phyloP scores from a whole-genome alignment of 2,329 filamentous ascomycete genomes.

The Monascus ruber region DNA sequence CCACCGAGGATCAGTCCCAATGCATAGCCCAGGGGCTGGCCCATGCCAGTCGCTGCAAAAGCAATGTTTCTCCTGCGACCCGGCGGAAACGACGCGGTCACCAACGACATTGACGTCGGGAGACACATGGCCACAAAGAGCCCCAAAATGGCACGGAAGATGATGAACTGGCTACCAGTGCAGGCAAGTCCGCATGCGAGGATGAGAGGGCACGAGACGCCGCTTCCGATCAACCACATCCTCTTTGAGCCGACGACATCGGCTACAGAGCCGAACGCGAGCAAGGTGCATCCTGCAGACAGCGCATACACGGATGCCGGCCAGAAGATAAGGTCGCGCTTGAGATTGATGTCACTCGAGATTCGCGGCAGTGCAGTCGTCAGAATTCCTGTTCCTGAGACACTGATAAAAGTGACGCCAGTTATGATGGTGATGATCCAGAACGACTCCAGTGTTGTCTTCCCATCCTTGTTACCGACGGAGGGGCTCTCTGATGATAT shows the following conservation, averaged over 20 bases:
- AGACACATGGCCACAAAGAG: constrained; percentile 38
- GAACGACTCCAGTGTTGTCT: too few species aligned
- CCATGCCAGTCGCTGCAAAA: constrained; percentile 40
- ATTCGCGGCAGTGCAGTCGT: too few species aligned
- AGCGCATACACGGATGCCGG: too few species aligned
- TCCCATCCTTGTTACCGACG: too few species aligned
- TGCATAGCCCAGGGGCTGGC: constrained; percentile 42
- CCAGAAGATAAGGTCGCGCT: too few species aligned
- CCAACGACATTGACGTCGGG: constrained; percentile 39
- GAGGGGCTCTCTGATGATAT: too few species aligned
- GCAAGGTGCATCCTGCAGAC: constrained; percentile 38
- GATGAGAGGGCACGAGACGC: constrained; percentile 34
- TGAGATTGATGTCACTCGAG: too few species aligned
- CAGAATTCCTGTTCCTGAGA: too few species aligned
- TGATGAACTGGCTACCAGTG: constrained; percentile 34
- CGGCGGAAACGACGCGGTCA: constrained; percentile 36
- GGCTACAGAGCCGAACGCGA: constrained; percentile 40
- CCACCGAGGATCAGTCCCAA: constrained; percentile 35
- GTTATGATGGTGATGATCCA: too few species aligned
- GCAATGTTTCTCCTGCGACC: constrained; percentile 40
- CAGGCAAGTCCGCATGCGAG: constrained; percentile 32
- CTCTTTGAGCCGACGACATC: constrained; percentile 39
- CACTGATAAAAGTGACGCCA: too few species aligned
- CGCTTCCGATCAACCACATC: constrained; percentile 37
- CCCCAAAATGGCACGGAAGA: constrained; percentile 37